phyloP scores from a whole-genome alignment of 306 rosid genomes.

The Cyamopsis tetragonoloba region DNA sequence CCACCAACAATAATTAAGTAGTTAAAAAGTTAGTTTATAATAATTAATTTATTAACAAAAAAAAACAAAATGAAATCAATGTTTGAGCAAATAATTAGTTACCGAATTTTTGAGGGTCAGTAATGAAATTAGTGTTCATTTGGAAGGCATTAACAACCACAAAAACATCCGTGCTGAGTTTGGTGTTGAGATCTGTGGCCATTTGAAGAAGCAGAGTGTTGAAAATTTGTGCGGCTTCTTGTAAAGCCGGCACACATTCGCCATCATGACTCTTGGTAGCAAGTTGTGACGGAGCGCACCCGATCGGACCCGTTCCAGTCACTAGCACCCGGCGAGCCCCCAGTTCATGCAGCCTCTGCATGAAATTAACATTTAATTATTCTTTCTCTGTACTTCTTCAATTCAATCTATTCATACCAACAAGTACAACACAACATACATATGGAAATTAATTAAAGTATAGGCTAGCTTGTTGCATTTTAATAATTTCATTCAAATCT shows the following conservation, averaged over 20 bases:
- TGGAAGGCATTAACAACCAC: constrained; percentile 40
- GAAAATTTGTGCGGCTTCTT: constrained; percentile 37
- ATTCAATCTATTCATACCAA: too few species aligned
- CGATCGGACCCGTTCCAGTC: constrained; percentile 54
- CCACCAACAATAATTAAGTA: neutral
- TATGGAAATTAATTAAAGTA: too few species aligned
- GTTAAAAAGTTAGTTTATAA: too few species aligned
- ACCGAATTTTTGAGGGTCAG: constrained; percentile 44
- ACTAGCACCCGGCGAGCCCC: constrained; percentile 56
- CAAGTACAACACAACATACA: too few species aligned
- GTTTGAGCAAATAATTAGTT: neutral
- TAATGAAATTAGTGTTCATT: constrained; percentile 49
- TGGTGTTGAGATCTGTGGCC: constrained; percentile 34
- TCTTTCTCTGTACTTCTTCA: neutral
- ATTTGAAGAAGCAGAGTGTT: constrained; percentile 33
- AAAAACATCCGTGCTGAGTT: constrained; percentile 36
- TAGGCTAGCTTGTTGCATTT: too few species aligned
- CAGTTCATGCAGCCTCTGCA: constrained; percentile 37
- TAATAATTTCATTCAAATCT: too few species aligned
- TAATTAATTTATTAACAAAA: too few species aligned
- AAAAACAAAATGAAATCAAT: neutral
- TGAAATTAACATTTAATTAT: too few species aligned
- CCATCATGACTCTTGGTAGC: constrained; percentile 47
- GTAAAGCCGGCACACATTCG: constrained; percentile 41
- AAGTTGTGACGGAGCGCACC: constrained; percentile 44